These are phyloP conservation scores for Limnomonas spitsbergensis DNA, from an alignment of 139 green algal species.

Conservation along the genomic window DNA sequence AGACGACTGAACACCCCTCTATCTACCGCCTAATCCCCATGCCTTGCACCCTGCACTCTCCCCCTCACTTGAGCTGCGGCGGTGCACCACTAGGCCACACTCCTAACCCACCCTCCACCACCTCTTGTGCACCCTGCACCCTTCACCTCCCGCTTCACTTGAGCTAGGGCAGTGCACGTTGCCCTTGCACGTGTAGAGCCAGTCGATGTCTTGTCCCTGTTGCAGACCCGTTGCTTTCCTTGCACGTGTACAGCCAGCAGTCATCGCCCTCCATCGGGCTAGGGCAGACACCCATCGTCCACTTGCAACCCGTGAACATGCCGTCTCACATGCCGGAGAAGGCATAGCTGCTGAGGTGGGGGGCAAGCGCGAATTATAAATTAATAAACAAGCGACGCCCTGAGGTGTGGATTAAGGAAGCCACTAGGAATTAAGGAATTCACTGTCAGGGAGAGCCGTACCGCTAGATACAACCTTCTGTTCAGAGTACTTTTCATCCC, in stretches of 20 bases:
- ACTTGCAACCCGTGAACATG: constrained; percentile 28
- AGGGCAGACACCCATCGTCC: constrained; percentile 40
- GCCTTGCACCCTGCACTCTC: no score
- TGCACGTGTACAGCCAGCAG: constrained; percentile 57
- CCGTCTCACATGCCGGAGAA: no score
- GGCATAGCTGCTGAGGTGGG: background rate
- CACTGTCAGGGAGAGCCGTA: no score
- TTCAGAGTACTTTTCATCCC: no score
- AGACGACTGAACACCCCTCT: no score
- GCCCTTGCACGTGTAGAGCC: no score
- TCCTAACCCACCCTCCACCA: no score
- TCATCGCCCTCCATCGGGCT: constrained; percentile 49
- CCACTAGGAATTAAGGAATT: background rate
- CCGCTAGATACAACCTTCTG: no score
- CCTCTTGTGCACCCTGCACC: no score
- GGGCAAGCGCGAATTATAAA: background rate
- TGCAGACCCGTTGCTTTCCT: constrained; percentile 8
- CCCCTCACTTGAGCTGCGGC: background rate
- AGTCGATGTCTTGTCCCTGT: no score
- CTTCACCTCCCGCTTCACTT: background rate
- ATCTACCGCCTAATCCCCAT: background rate
- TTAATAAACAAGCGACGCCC: background rate
- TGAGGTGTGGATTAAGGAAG: background rate
- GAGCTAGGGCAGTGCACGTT: background rate
- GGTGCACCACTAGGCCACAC: no score